These are phyloP conservation scores for Isatis tinctoria DNA, from an alignment of 345 rosid genomes.

Conservation along the genomic window DNA sequence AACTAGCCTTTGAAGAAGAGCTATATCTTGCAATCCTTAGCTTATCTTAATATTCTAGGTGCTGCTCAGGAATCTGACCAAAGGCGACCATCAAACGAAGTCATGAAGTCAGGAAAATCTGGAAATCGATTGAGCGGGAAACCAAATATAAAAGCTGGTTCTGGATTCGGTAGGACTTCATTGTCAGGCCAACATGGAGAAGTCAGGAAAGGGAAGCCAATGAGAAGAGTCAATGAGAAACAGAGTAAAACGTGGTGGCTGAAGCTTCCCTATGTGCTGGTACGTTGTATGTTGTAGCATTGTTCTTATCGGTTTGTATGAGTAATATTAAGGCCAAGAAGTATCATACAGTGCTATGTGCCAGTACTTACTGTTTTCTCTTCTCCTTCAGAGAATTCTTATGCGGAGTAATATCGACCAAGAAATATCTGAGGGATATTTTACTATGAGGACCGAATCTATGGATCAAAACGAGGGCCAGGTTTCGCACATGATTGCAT, in stretches of 20 bases:
- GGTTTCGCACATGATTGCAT: constrained; percentile 50
- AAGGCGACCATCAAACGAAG: constrained; percentile 27
- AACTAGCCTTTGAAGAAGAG: constrained; percentile 8
- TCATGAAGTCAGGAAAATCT: constrained; percentile 23
- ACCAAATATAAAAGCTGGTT: constrained; percentile 30
- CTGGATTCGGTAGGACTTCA: constrained; percentile 29
- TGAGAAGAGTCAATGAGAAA: constrained; percentile 18
- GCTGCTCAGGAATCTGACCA: constrained; percentile 36
- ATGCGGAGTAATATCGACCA: constrained; percentile 54
- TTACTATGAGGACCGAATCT: constrained; percentile 37
- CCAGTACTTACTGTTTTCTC: background rate
- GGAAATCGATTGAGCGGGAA: background rate
- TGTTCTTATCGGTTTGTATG: background rate
- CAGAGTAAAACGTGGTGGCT: constrained; percentile 58
- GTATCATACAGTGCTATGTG: background rate
- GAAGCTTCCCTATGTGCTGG: constrained; percentile 69
- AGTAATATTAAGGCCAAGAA: background rate
- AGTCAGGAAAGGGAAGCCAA: constrained; percentile 14
- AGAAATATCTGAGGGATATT: constrained; percentile 52
- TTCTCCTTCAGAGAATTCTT: constrained; percentile 48
- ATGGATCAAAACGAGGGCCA: constrained; percentile 24
- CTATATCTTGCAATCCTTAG: constrained; percentile 2
- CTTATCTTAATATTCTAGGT: constrained; percentile 38
- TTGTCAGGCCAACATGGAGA: constrained; percentile 25
- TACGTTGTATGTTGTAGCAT: constrained; percentile 28